Evolutionary conservation across 306 rosid genomes (phyloP), one percentile per base, ranked within the genome.

Genomic region (Cicer arietinum): DNA sequence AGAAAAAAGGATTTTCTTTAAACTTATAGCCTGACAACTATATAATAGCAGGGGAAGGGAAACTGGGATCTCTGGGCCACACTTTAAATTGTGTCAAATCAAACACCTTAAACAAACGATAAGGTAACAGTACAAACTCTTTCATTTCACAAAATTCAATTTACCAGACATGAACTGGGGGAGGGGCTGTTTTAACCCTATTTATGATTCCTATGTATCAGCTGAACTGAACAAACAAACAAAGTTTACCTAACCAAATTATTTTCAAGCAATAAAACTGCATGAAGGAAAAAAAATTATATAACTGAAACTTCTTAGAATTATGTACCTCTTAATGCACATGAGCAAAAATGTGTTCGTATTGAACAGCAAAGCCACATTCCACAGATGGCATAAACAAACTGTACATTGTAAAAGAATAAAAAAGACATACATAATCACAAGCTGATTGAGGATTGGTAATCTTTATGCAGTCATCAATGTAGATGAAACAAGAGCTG

Each of bases 391-490:
- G 12, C 69, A 42, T 35, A 45, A 43, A 25, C 43, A 64, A 25
- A 30, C 61, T 60, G 18, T 40, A 82, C 48, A 64, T 44, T 63
- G 59, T 46, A 74, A 70, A 68, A 60, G 72, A 14, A 48, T 20
- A 77, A 46, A 35, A 22, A 70, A 13, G 39, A 51, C 90, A 59
- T 89, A 94, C 92, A 64, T 51, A 89, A 84, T 88, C 84, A 84
- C 94, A 86, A 16, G 91, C 89, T 2, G 95, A 90, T 78, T 84
- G 90, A 69, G 88, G 91, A 78, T 85, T 92, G 77, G 73, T 61
- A 53, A 84, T 81, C 84, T 85, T 60, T 78, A 56, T 68, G 35
- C 8, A 61, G 16, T 8, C 62, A 41, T 75, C 61, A 7, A 58
- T 22, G 74, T 6, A 57, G 52, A 37, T 22, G 46, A 53, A 40